A percentile compares a stretch with the other conserved stretches of the same genome.
These are phyloP conservation scores for Marchantia polymorpha DNA, from an alignment of 225 moss, liverwort and hornwort genomes.

Conservation along the genomic window DNA sequence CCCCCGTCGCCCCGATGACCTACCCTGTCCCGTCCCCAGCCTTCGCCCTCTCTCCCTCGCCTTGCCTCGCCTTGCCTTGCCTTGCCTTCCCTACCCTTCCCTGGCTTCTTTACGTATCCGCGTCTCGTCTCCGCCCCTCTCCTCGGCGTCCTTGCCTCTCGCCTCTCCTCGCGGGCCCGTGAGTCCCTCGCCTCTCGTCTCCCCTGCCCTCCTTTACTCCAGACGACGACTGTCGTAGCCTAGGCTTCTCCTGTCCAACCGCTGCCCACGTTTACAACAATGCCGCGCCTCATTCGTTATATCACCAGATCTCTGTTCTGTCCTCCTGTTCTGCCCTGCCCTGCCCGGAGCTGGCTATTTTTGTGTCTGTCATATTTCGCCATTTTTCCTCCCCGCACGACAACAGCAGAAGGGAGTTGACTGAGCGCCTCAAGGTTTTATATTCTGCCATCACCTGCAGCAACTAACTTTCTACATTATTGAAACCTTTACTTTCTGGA, in stretches of 20 bases:
- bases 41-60: neutral
- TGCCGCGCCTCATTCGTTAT: neutral
- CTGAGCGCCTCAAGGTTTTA: neutral
- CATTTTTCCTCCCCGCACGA: neutral
- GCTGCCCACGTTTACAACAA: neutral
- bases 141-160: neutral
- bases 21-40: neutral
- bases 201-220: no score
- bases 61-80: neutral
- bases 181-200: neutral
- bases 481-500: no score
- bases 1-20: neutral
- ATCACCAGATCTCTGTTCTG: neutral
- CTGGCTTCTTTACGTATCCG: neutral
- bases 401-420: neutral
- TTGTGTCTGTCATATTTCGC: neutral
- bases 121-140: neutral
- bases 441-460: neutral
- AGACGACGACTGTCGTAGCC: no score
- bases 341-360: neutral
- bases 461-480: neutral
- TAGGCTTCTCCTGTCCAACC: neutral
- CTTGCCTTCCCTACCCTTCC: neutral
- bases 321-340: neutral
- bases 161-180: neutral